Conservation (phyloP, 345 rosid genomes). For the Populus ilicifolia region DNA sequence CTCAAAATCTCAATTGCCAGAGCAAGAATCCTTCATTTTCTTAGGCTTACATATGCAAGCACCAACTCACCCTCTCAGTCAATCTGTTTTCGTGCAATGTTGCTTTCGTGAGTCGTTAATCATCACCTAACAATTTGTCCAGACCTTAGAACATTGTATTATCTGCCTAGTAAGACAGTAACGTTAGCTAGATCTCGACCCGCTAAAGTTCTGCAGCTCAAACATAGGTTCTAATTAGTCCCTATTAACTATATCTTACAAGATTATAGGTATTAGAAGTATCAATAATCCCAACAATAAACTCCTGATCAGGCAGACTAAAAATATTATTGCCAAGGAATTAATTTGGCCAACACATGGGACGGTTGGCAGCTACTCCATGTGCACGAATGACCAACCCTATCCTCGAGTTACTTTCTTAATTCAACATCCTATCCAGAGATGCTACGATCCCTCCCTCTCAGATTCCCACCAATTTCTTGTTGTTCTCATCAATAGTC, state of each 20-base stretch:
- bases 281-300: neutral
- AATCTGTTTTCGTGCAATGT: neutral
- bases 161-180: neutral
- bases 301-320: slow-evolving; percentile 15
- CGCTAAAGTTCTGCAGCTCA: neutral
- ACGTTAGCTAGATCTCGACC: neutral
- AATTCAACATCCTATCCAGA: slow-evolving; percentile 6
- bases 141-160: neutral
- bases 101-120: neutral
- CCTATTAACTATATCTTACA: neutral
- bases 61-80: neutral
- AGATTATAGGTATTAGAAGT: neutral
- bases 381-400: slow-evolving; percentile 16
- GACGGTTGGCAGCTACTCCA: slow-evolving; percentile 10
- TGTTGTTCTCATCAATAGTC: neutral
- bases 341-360: slow-evolving; percentile 5
- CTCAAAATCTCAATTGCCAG: neutral
- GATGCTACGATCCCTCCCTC: neutral
- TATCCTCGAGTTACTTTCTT: slow-evolving; percentile 11
- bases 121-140: neutral
- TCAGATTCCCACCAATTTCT: neutral
- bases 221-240: neutral
- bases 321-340: neutral
- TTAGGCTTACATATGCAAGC: neutral
- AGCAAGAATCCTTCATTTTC: neutral